These are phyloP conservation scores for Geoglossum cookeanum DNA, from an alignment of 2,329 filamentous ascomycete genomes.

Conservation along the genomic window DNA sequence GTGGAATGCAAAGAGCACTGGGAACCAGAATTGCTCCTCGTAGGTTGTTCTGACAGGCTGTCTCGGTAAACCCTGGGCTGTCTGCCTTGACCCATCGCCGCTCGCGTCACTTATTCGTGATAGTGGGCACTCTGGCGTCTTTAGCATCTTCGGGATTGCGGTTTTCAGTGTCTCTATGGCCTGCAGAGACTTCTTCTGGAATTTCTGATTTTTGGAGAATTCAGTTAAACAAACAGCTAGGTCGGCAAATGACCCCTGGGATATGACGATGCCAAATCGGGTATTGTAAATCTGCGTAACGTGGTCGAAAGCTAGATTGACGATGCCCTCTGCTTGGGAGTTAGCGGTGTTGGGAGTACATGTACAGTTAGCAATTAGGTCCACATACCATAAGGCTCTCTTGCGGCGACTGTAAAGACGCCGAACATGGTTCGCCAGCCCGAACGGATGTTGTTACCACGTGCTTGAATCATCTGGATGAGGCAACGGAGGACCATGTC, in stretches of 20 bases:
- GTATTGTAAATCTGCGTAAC: slow-evolving; percentile 91
- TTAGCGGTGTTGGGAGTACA: neutral
- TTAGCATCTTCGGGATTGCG: slow-evolving; percentile 84
- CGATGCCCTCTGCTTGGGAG: slow-evolving; percentile 54
- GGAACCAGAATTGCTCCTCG: slow-evolving; percentile 98
- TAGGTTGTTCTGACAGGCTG: slow-evolving; percentile 64
- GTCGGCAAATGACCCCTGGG: slow-evolving; percentile 91
- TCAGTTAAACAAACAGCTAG: slow-evolving; percentile 91
- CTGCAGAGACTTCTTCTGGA: slow-evolving; percentile 95
- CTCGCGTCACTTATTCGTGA: slow-evolving; percentile 40
- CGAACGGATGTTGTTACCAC: slow-evolving; percentile 89
- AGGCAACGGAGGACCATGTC: slow-evolving; percentile 92
- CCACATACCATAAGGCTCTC: slow-evolving; percentile 58
- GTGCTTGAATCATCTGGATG: slow-evolving; percentile 97
- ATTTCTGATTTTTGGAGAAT: slow-evolving; percentile 96
- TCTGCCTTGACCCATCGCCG: neutral
- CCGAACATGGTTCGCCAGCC: slow-evolving; percentile 99
- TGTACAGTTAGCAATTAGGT: neutral
- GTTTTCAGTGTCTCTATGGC: slow-evolving; percentile 91
- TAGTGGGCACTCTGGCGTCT: slow-evolving; percentile 84
- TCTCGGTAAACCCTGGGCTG: neutral
- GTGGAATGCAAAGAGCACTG: slow-evolving; percentile 93
- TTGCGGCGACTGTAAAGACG: slow-evolving; percentile 87
- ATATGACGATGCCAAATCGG: slow-evolving; percentile 87
- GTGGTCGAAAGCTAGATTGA: slow-evolving; percentile 92